Percentiles rank a stretch among this genome's conserved stretches.
Conservation (phyloP, 2,329 filamentous ascomycete genomes). For the Penicillium sp. region DNA sequence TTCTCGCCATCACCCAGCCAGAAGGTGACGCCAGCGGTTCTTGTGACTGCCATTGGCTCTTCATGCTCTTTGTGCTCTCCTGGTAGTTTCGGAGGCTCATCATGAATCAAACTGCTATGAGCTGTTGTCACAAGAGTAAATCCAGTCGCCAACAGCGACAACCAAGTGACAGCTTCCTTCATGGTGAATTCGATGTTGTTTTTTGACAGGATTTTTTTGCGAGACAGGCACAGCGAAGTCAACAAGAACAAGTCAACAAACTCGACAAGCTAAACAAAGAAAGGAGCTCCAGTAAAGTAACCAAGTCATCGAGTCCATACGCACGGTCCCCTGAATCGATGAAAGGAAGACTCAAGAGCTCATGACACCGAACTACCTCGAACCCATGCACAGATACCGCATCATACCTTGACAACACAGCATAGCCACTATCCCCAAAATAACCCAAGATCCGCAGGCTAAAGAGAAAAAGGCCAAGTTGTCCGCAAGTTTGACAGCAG, state of each 20-base stretch:
- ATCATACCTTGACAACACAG: neutral
- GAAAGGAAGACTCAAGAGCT: neutral
- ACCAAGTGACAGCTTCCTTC: constrained; percentile 8
- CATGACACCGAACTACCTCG: neutral
- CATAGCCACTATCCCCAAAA: neutral
- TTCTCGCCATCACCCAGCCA: constrained; percentile 9
- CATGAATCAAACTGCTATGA: neutral
- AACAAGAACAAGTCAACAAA: neutral
- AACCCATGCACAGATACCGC: neutral
- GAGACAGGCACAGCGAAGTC: neutral
- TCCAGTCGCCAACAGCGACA: constrained; percentile 13
- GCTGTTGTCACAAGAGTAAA: neutral
- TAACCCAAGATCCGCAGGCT: too few relatives aligned
- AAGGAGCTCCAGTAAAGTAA: neutral
- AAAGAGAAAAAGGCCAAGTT: too few relatives aligned
- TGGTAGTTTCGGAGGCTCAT: neutral
- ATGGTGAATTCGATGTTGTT: constrained; percentile 6
- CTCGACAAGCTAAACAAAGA: neutral
- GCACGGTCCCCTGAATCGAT: neutral
- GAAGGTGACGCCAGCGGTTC: constrained; percentile 8
- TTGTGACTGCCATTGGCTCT: neutral
- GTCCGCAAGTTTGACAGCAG: too few relatives aligned
- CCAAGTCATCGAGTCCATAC: neutral
- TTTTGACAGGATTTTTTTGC: neutral
- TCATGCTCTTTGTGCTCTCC: neutral